Conservation (phyloP, 805 yeast genomes). For the Isabelozyma pseudorhagii region DNA sequence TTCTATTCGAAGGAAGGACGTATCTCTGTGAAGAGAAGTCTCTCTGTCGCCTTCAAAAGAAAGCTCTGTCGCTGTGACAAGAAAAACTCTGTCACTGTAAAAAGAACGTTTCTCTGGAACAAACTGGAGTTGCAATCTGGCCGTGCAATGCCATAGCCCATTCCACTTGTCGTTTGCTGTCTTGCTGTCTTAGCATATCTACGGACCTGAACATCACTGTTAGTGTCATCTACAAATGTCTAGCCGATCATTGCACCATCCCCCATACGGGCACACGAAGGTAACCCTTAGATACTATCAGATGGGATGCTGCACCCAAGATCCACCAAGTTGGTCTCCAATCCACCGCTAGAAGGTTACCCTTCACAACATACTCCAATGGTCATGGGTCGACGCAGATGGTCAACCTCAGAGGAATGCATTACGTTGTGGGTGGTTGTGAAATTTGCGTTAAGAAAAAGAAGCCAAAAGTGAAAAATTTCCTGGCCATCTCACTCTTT, state of each 20-base stretch:
- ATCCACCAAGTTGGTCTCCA: constrained; percentile 59
- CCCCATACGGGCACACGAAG: constrained; percentile 79
- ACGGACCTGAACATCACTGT: too few relatives aligned
- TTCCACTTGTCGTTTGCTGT: too few relatives aligned
- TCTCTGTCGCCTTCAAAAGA: too few relatives aligned
- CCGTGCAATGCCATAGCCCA: too few relatives aligned
- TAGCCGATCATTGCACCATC: constrained; percentile 61
- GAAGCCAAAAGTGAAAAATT: neutral
- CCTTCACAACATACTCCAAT: constrained; percentile 49
- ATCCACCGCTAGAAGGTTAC: constrained; percentile 46
- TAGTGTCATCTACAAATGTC: constrained; percentile 31
- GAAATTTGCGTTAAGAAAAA: constrained; percentile 52
- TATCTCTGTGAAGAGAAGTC: too few relatives aligned
- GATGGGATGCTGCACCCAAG: constrained; percentile 76
- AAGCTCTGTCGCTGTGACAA: too few relatives aligned
- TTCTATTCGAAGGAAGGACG: too few relatives aligned
- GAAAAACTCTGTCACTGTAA: too few relatives aligned
- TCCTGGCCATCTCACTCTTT: constrained; percentile 4
- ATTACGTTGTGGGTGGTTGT: constrained; percentile 61
- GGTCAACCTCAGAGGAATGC: constrained; percentile 71
- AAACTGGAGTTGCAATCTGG: too few relatives aligned
- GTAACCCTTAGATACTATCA: constrained; percentile 54
- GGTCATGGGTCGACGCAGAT: constrained; percentile 73
- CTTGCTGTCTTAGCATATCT: too few relatives aligned
- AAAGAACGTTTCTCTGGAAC: too few relatives aligned